Evolutionary conservation across 164 flowering plant genomes (phyloP), one percentile per base, ranked within the genome.

Genomic region (Taxillus chinensis): DNA sequence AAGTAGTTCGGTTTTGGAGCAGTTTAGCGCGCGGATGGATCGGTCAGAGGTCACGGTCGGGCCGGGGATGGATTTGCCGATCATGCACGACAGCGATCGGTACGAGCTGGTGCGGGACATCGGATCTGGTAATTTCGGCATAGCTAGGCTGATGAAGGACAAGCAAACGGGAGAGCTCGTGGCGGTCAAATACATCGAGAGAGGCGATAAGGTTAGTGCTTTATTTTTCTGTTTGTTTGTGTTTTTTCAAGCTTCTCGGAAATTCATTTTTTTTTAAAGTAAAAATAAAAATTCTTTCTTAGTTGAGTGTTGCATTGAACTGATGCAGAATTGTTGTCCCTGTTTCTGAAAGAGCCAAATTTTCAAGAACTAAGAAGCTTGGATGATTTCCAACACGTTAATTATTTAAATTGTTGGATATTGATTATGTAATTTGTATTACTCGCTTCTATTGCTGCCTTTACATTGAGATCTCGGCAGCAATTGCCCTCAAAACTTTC

Each of bases 101-200:
- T 91, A 85, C 53, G 97, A 91, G 82, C 85, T 86, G 5, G 93
- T 91, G 9, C 69, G 71, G 46, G 92, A 91, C 65, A 91, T 91
- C 37, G 97, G 97, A 17, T 71, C 97, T 6, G 97, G 97, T 37
- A 90, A 87, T 71, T 90, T 87, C 52, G 97, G 97, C 5, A 78
- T 88, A 0, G 97, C 97, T 1, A 78, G 95, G 79, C 64, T 91
- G 67, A 86, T 91, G 96, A 75, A 88, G 60, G 96, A 91, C 67
- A 85, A 79, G 73, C 83, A 78, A 62, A 88, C 83, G 6, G 79
- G 69, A 41, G 93, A 91, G 73, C 90, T 91, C 17, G 97, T 90
- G 39, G 97, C 97, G 41, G 95, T 90, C 7, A 90, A 90, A 80
- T 88, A 90, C 70, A 88, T 91, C 69, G 97, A 91, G 83, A 74